phyloP scores from a whole-genome alignment of 768 basidiomycete species.

The Hericium erinaceus region DNA sequence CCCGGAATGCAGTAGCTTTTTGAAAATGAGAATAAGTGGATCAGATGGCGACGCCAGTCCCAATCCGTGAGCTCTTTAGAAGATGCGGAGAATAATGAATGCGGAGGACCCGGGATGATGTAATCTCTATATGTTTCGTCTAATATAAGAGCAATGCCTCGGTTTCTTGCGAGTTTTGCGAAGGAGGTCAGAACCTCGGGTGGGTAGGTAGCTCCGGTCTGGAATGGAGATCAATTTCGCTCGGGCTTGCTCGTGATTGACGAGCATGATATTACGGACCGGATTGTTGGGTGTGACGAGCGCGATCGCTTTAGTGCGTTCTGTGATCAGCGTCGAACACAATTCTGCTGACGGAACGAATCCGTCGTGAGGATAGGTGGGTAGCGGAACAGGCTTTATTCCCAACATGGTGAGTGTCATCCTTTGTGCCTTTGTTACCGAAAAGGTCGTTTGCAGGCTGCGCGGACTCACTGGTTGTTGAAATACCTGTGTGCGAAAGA shows the following conservation, averaged over 20 bases:
- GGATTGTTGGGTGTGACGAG: conserved; percentile 77
- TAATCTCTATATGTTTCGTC: conserved; percentile 91
- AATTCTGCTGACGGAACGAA: conserved; percentile 38
- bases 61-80: conserved; percentile 10
- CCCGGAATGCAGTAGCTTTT: conserved; percentile 80
- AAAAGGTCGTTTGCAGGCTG: background rate
- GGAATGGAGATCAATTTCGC: background rate
- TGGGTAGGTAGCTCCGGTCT: conserved; percentile 68
- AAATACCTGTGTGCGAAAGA: conserved; percentile 7
- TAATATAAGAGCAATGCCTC: conserved; percentile 58
- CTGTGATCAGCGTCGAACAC: conserved; percentile 44
- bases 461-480: background rate
- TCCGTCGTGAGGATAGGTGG: background rate
- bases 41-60: conserved; percentile 52
- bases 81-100: conserved; percentile 36
- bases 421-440: background rate
- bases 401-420: background rate
- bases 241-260: background rate
- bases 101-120: conserved; percentile 38
- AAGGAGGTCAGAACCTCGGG: conserved; percentile 49
- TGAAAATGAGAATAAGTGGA: conserved; percentile 73
- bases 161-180: conserved; percentile 42
- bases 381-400: background rate
- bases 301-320: conserved; percentile 57
- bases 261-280: conserved; percentile 24